phyloP scores from a whole-genome alignment of 495 filamentous ascomycete genomes.

The Xylaria scruposa region DNA sequence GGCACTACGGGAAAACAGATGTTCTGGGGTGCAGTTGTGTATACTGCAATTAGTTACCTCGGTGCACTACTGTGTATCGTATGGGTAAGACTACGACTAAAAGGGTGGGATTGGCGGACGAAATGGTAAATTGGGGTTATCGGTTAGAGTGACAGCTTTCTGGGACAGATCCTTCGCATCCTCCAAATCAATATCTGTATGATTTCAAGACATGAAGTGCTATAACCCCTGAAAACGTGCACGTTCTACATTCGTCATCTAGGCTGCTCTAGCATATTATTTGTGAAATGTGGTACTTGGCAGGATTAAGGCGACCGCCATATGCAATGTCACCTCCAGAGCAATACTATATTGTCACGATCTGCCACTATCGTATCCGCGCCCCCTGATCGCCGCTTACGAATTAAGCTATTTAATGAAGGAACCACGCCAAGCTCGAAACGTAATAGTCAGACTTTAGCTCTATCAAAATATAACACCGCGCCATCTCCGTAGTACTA shows the following conservation, averaged over 20 bases:
- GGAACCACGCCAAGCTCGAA: not conserved
- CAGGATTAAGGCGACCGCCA: not conserved
- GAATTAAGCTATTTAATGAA: not conserved
- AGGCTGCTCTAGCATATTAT: not conserved
- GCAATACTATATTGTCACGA: not conserved
- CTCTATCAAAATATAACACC: not conserved
- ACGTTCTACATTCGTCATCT: not conserved
- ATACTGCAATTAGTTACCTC: slow-evolving; percentile 67
- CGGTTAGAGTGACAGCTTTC: not conserved
- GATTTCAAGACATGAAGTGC: not conserved
- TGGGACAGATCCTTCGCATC: not conserved
- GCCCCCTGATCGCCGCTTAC: not conserved
- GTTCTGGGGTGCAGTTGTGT: slow-evolving; percentile 10
- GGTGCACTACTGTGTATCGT: slow-evolving; percentile 67
- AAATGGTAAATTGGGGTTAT: slow-evolving; percentile 17
- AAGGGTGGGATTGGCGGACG: slow-evolving; percentile 22
- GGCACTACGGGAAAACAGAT: slow-evolving; percentile 47
- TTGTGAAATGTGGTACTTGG: not conserved
- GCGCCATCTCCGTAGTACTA: not conserved
- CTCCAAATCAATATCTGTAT: not conserved
- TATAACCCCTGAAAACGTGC: not conserved
- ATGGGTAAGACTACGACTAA: slow-evolving; percentile 22
- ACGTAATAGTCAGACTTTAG: not conserved
- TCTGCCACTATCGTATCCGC: not conserved
- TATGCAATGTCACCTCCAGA: not conserved